These are phyloP conservation scores for Pelargonium australe DNA, from an alignment of 441 rosid species.

Conservation along the genomic window DNA sequence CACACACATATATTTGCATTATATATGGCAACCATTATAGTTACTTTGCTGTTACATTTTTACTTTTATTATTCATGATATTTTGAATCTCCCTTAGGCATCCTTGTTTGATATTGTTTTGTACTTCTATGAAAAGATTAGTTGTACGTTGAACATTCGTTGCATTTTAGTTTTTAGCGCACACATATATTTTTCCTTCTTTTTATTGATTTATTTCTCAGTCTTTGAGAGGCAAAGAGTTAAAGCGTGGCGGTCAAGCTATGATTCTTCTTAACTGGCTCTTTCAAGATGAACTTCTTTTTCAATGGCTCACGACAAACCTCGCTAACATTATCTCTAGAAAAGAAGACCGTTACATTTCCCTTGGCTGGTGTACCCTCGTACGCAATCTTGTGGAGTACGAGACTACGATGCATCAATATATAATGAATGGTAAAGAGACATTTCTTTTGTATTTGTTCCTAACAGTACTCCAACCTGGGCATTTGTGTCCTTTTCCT, in stretches of 20 bases:
- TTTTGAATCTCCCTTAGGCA: not conserved
- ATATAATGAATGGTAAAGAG: slow-evolving; percentile 46
- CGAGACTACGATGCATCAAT: slow-evolving; percentile 40
- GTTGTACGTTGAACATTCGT: not conserved
- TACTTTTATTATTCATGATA: not conserved
- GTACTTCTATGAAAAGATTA: not conserved
- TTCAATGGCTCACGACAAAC: slow-evolving; percentile 38
- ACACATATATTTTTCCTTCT: not conserved
- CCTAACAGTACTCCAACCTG: not conserved
- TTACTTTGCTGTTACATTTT: not conserved
- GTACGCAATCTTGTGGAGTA: slow-evolving; percentile 55
- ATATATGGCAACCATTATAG: not conserved
- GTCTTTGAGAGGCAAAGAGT: slow-evolving; percentile 58
- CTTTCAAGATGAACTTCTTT: slow-evolving; percentile 62
- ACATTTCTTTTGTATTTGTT: not conserved
- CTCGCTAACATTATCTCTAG: slow-evolving; percentile 41
- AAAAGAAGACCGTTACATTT: slow-evolving; percentile 61
- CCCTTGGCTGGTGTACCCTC: slow-evolving; percentile 86
- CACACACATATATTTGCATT: too few relatives aligned
- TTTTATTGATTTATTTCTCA: slow-evolving; percentile 23
- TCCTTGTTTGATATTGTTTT: not conserved
- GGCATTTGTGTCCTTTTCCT: not conserved
- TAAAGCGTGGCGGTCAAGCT: slow-evolving; percentile 44
- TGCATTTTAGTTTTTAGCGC: not conserved
- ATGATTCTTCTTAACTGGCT: slow-evolving; percentile 61